phyloP scores from a whole-genome alignment of 768 basidiomycete genomes.

The Tulasnella sp. region DNA sequence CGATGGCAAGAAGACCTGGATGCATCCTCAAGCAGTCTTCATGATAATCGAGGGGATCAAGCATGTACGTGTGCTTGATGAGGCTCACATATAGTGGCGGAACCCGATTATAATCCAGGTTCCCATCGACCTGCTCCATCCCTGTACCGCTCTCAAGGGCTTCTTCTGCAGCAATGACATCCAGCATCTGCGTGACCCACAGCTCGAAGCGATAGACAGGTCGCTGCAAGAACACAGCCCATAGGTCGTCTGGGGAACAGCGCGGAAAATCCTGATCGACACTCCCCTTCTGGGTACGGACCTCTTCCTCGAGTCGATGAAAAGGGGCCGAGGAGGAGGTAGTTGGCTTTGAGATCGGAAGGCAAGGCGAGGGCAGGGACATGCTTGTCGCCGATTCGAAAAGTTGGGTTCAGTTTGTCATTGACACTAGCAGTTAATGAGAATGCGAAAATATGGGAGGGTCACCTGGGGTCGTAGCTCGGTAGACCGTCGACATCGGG shows the following conservation, averaged over 20 bases:
- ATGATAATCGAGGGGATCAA: constrained; percentile 19
- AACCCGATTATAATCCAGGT: not conserved
- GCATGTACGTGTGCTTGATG: constrained; percentile 18
- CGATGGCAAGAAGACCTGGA: not conserved
- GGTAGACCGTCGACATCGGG: not conserved
- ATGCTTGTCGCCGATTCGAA: not conserved
- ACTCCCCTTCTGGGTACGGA: not conserved
- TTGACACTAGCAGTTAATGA: not conserved
- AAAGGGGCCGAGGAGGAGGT: constrained; percentile 21
- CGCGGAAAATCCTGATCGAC: not conserved
- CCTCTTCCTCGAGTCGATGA: constrained; percentile 11
- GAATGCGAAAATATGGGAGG: not conserved
- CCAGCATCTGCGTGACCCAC: no score
- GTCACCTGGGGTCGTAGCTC: not conserved
- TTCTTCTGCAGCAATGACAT: not conserved
- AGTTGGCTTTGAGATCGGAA: constrained; percentile 15
- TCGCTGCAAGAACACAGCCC: not conserved
- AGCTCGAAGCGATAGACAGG: no score
- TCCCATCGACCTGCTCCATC: no score
- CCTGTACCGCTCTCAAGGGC: not conserved
- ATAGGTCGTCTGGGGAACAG: constrained; percentile 17
- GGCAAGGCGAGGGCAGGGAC: constrained; percentile 6
- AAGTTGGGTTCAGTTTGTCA: not conserved
- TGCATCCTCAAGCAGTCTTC: constrained; percentile 16
- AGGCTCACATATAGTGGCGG: constrained; percentile 21